Evolutionary conservation across 2,329 filamentous ascomycete genomes (phyloP).

Genomic region (Ceratocystis papillata): DNA sequence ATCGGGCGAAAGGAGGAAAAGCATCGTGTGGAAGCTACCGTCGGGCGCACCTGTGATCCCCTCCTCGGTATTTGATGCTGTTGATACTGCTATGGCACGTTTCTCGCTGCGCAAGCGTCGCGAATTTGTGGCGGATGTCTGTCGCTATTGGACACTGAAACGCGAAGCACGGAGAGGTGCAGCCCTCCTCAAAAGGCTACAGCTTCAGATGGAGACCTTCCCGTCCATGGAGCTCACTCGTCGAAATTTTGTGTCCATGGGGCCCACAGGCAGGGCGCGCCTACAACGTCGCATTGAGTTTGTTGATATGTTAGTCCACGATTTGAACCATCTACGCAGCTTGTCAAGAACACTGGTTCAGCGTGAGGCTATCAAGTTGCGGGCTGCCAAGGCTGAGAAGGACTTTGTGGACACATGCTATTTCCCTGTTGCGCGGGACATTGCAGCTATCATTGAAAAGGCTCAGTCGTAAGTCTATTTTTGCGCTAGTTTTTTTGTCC

Average conservation of each 20-base stretch:
- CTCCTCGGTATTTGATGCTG: conserved; percentile 71
- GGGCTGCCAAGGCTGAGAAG: conserved; percentile 63
- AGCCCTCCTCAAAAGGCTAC: conserved; percentile 80
- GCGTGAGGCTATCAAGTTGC: conserved; percentile 66
- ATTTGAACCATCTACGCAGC: conserved; percentile 64
- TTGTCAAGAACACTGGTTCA: conserved; percentile 61
- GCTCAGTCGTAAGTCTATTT: conserved; percentile 59
- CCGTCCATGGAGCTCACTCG: conserved; percentile 95
- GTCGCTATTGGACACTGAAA: conserved; percentile 96
- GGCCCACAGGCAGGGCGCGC: conserved; percentile 65
- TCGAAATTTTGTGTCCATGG: conserved; percentile 93
- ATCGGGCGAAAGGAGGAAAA: conserved; percentile 27
- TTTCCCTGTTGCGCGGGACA: conserved; percentile 70
- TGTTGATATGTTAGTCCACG: conserved; percentile 60
- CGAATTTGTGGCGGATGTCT: conserved; percentile 84
- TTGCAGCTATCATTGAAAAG: conserved; percentile 69
- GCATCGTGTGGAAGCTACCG: conserved; percentile 64
- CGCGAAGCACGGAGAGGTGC: conserved; percentile 85
- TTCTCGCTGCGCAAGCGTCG: conserved; percentile 76
- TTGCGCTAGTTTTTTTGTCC: not conserved
- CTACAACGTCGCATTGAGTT: conserved; percentile 80
- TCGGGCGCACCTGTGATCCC: conserved; percentile 93
- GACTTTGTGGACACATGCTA: conserved; percentile 81
- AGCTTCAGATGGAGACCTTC: conserved; percentile 91
- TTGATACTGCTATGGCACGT: conserved; percentile 70